Base-by-base conservation (phyloP, 352 stramenopile species). In the Globisporangium megalacanthum region DNA sequence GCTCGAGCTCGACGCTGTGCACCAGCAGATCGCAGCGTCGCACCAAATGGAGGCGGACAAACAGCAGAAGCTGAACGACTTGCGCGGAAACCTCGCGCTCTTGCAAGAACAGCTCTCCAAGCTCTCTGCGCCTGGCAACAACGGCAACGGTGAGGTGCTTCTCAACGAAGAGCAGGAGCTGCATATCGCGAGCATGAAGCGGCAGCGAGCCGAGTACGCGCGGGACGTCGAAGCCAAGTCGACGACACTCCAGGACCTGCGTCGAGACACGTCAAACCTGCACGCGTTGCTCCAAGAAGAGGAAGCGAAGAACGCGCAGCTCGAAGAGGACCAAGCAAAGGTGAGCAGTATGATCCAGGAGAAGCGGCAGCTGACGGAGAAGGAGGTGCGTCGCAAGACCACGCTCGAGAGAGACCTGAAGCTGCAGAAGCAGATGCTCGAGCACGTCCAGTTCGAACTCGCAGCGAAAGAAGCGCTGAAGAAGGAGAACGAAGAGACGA, bases 371-470 rank as follows among this genome's bases (percentile, higher is more conserved):
- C 60, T 79, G 6, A 68, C 75, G 0, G 80, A 91, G 20, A 82
- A 72, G n/a, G 75, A 89, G 25, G 69, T 73, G 25, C 67, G 83
- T 3, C 77, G 83, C 48, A 91, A 91, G 61, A 73, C 41, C 6
- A 62, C 54, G n/a, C 64, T 93, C 4, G 83, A 91, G 46, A 84
- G 83, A 54, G 72, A 89, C 25, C 66, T 93, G 8, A 88, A 91
- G 22, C 22, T 72, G 10, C 72, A 91, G 10, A 93, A 95, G 58
- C 68, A 77, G 49, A 66, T 66, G 1, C 72, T 92, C 2, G 77
- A 91, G 59, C 61, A 58, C 1, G 39, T 89, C 1, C 58, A 82
- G 20, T 33, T 68, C 7, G 75, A 88, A 3, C 61, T 77, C 15
- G 36, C 62, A 4, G 45, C 60, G 15, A 78, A 80, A 55, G 76